These are phyloP conservation scores for Lachancea meyersii DNA, from an alignment of 805 yeast species.

Conservation along the genomic window DNA sequence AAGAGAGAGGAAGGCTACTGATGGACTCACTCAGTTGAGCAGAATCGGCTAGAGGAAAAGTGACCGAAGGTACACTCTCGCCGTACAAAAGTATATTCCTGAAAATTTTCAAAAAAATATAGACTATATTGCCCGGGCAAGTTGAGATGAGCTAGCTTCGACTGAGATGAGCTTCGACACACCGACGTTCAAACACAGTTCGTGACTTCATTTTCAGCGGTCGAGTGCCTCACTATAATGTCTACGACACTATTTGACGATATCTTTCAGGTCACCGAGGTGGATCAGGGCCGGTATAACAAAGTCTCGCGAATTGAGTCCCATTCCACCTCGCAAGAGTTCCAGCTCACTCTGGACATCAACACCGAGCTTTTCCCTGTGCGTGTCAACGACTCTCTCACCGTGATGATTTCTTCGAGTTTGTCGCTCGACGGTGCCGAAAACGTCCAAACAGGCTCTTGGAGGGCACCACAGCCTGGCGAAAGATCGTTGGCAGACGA, in stretches of 20 bases:
- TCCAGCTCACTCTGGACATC: slow-evolving; percentile 79
- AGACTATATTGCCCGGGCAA: no score
- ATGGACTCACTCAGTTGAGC: no score
- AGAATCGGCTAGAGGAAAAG: no score
- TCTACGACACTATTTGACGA: slow-evolving; percentile 85
- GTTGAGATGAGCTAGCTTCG: not conserved
- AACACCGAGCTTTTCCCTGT: slow-evolving; percentile 92
- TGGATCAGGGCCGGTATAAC: slow-evolving; percentile 86
- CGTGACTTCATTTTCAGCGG: no score
- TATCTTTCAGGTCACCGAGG: slow-evolving; percentile 76
- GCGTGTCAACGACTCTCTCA: slow-evolving; percentile 63
- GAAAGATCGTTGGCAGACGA: slow-evolving; percentile 90
- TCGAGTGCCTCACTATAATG: no score
- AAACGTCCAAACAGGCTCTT: slow-evolving; percentile 37
- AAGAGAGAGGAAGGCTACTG: no score
- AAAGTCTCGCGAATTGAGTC: slow-evolving; percentile 87
- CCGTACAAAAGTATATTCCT: not conserved
- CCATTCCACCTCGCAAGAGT: slow-evolving; percentile 62
- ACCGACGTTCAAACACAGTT: not conserved
- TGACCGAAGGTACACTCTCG: not conserved
- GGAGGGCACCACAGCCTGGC: slow-evolving; percentile 64
- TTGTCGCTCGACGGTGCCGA: slow-evolving; percentile 47
- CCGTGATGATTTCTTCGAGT: slow-evolving; percentile 79
- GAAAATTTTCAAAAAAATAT: slow-evolving; percentile 5
- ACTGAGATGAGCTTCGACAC: not conserved